phyloP scores from a whole-genome alignment of 2,329 filamentous ascomycete species.

The Penicillium concentricum region DNA sequence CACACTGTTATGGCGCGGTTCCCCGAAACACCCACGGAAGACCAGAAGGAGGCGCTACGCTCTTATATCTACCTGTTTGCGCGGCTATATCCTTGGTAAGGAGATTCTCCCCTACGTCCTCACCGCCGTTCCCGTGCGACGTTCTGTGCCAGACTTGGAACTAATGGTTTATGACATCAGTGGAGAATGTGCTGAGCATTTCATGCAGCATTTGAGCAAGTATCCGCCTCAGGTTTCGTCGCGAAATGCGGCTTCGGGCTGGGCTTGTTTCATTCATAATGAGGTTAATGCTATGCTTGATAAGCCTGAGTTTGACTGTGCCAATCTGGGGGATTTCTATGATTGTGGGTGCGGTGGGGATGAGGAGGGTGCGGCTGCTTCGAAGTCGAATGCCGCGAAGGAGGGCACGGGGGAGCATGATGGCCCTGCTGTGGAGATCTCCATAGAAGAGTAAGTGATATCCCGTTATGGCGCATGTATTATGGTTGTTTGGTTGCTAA shows the following conservation, averaged over 20 bases:
- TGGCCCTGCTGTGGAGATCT: conserved; percentile 35
- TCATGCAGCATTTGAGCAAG: conserved; percentile 59
- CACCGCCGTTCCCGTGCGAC: not conserved
- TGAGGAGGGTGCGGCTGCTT: conserved; percentile 29
- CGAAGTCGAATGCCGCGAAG: conserved; percentile 7
- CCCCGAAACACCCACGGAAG: conserved; percentile 60
- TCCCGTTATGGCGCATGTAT: not conserved
- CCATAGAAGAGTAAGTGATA: conserved; percentile 35
- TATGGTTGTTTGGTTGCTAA: conserved; percentile 15
- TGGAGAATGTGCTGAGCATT: conserved; percentile 66
- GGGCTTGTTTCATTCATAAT: conserved; percentile 67
- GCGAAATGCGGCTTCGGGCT: conserved; percentile 61
- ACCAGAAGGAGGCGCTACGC: conserved; percentile 60
- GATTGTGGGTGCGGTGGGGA: conserved; percentile 65
- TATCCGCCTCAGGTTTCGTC: conserved; percentile 65
- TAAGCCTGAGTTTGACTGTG: conserved; percentile 63
- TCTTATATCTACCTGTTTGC: conserved; percentile 65
- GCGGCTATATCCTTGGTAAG: conserved; percentile 62
- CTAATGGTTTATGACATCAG: conserved; percentile 34
- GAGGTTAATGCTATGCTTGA: conserved; percentile 62
- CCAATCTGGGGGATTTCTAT: conserved; percentile 65
- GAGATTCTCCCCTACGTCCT: not conserved
- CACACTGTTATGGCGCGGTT: conserved; percentile 67
- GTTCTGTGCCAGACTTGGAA: not conserved
- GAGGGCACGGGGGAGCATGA: conserved; percentile 11